Conservation (phyloP, 2,329 filamentous ascomycete genomes). For the Tolypocladium amazonense region DNA sequence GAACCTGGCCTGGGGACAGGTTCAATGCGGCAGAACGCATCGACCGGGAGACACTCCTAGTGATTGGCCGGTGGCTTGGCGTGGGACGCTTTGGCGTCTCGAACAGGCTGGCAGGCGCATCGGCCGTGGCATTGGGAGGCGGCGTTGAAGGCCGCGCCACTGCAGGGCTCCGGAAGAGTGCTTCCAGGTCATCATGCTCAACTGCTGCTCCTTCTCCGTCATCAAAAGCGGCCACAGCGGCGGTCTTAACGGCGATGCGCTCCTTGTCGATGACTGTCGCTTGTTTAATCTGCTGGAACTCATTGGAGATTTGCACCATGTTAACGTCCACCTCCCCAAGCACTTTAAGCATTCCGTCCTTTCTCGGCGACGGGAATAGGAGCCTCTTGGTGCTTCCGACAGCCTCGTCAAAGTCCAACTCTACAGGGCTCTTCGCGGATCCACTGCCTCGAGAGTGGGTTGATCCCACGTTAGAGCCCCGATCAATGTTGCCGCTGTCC, state of each 20-base stretch:
- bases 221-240: conserved; percentile 6
- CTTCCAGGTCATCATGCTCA: conserved; percentile 44
- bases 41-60: conserved; percentile 48
- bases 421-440: conserved; percentile 46
- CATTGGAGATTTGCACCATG: conserved; percentile 31
- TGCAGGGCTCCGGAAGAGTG: conserved; percentile 55
- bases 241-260: conserved; percentile 15
- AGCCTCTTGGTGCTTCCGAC: conserved; percentile 53
- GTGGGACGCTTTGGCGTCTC: conserved; percentile 55
- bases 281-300: conserved; percentile 24
- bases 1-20: conserved; percentile 30
- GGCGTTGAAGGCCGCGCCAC: conserved; percentile 37
- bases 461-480: conserved; percentile 25
- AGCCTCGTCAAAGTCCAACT: conserved; percentile 34
- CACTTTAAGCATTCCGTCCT: conserved; percentile 50
- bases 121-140: conserved; percentile 32
- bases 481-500: conserved; percentile 6
- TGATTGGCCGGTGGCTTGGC: conserved; percentile 49
- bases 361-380: conserved; percentile 67
- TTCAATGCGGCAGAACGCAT: conserved; percentile 35
- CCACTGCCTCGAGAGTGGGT: conserved; percentile 46
- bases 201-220: conserved; percentile 11
- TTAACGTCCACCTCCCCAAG: conserved; percentile 49
- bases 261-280: conserved; percentile 26
- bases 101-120: conserved; percentile 32